Evolutionary conservation across 345 rosid species (phyloP).

Genomic region (Eucalyptus sp.): DNA sequence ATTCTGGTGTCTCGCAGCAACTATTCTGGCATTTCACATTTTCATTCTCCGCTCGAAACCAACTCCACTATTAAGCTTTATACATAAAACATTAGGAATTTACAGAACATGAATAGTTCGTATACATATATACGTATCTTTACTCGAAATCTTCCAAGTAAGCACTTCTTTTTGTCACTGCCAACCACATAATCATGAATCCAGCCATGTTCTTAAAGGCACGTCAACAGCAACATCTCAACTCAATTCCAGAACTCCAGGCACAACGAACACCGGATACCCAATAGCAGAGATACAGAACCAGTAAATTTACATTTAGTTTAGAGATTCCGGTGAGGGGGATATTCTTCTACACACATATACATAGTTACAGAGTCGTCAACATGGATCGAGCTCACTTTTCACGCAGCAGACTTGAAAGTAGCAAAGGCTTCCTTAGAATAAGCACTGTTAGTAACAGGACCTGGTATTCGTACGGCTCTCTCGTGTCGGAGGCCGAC

Average conservation of each 20-base stretch:
- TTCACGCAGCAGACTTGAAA: neutral
- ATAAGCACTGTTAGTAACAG: neutral
- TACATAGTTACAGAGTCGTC: neutral
- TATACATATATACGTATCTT: neutral
- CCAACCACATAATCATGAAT: neutral
- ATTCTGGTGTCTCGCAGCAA: neutral
- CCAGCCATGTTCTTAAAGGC: neutral
- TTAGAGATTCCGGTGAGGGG: neutral
- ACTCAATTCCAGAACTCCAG: neutral
- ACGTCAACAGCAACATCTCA: neutral
- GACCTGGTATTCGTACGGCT: neutral
- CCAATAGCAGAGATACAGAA: neutral
- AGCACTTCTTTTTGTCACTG: neutral
- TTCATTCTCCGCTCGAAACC: neutral
- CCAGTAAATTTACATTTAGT: neutral
- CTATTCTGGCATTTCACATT: neutral
- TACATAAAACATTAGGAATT: neutral
- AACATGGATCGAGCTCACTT: neutral
- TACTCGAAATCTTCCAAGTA: neutral
- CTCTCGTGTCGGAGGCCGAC: neutral
- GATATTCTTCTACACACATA: neutral
- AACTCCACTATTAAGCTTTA: neutral
- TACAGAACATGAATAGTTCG: neutral
- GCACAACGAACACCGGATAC: neutral
- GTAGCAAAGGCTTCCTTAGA: neutral